phyloP scores from a whole-genome alignment of 116 monocot species.

The Papilionanthe hybrid region DNA sequence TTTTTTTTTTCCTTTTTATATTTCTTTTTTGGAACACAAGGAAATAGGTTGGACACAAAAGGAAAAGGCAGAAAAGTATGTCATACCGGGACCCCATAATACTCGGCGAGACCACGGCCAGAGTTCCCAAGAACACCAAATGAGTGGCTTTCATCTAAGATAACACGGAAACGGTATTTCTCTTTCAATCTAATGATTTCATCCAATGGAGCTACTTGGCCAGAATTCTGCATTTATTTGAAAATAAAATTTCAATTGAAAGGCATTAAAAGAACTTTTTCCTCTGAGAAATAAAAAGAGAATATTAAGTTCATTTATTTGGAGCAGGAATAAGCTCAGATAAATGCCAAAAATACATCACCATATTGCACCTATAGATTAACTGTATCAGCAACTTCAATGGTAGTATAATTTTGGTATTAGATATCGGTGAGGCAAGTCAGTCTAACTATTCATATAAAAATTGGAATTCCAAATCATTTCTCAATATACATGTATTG shows the following conservation, averaged over 20 bases:
- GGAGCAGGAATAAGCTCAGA: not conserved
- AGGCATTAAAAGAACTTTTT: not conserved
- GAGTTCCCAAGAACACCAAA: constrained; percentile 92
- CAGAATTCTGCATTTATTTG: constrained; percentile 68
- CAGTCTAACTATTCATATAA: too few species aligned
- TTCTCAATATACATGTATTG: not conserved
- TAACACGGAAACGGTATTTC: constrained; percentile 74
- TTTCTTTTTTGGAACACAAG: not conserved
- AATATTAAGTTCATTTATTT: not conserved
- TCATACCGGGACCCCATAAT: constrained; percentile 72
- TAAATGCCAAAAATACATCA: not conserved
- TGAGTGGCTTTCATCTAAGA: constrained; percentile 87
- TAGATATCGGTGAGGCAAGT: not conserved
- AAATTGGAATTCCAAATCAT: too few species aligned
- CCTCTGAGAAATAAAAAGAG: not conserved
- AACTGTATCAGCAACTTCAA: not conserved
- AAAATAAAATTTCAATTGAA: not conserved
- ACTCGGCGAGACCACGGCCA: constrained; percentile 82
- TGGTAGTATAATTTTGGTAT: not conserved
- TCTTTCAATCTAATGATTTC: constrained; percentile 81
- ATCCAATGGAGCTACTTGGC: constrained; percentile 85
- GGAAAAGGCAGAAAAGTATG: not conserved
- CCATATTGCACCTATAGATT: not conserved
- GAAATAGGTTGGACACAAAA: not conserved
- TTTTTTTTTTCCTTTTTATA: too few species aligned